Evolutionary conservation across 139 green algal genomes (phyloP).

Genomic region (Closterium sp.): DNA sequence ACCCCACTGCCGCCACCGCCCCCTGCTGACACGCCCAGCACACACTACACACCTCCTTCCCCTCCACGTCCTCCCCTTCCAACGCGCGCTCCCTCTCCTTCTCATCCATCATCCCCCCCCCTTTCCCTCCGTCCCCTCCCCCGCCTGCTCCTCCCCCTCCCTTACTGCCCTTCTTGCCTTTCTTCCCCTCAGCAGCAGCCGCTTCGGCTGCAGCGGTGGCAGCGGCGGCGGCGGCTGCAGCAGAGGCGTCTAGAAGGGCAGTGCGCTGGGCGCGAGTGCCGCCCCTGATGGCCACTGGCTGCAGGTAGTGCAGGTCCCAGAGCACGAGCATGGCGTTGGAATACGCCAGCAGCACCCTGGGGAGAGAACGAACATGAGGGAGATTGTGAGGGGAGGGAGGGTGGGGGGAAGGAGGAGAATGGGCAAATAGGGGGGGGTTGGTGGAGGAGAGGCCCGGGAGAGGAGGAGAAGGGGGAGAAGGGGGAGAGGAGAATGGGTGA

Average conservation of each 20-base stretch:
- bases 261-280: constrained; percentile 10
- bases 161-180: neutral
- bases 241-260: neutral
- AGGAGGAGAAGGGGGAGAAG: neutral
- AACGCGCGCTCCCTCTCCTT: neutral
- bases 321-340: constrained; percentile 17
- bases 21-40: constrained; percentile 29
- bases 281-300: constrained; percentile 11
- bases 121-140: neutral
- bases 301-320: constrained; percentile 30
- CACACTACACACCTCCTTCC: constrained; percentile 3
- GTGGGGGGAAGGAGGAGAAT: too few relatives aligned
- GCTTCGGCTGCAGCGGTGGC: neutral
- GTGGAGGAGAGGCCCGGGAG: too few relatives aligned
- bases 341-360: constrained; percentile 30
- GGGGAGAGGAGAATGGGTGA: neutral
- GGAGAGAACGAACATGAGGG: neutral
- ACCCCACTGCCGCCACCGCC: constrained; percentile 15
- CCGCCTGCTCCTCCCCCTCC: neutral
- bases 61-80: constrained; percentile 16
- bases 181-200: neutral
- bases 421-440: too few relatives aligned
- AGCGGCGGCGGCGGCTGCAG: neutral
- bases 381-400: neutral
- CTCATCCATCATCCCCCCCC: neutral